These are phyloP conservation scores for Scenedesmus sp. DNA, from an alignment of 163 green algal genomes.

Conservation along the genomic window DNA sequence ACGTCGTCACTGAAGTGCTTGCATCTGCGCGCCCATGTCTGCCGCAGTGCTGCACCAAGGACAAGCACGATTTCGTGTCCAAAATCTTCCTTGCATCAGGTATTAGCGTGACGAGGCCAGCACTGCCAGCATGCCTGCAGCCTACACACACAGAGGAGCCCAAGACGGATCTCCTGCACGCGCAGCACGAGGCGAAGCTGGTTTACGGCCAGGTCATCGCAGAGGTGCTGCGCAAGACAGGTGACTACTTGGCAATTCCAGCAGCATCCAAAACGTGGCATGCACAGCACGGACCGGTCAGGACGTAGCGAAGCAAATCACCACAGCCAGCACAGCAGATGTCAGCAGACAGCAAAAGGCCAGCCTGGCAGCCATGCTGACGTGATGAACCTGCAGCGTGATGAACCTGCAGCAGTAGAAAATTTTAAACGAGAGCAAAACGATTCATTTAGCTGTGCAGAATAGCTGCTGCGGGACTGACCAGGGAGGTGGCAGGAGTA, in stretches of 20 bases:
- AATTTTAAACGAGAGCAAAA: too few relatives aligned
- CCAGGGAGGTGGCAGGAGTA: not conserved
- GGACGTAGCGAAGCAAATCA: not conserved
- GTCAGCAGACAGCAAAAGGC: not conserved
- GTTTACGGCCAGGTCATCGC: constrained; percentile 45
- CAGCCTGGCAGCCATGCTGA: not conserved
- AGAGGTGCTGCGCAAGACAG: constrained; percentile 55
- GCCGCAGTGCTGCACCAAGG: constrained; percentile 53
- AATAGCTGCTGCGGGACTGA: too few relatives aligned
- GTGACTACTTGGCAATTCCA: not conserved
- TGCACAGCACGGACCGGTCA: not conserved
- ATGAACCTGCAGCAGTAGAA: not conserved
- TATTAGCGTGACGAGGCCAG: constrained; percentile 49
- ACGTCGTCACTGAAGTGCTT: not conserved
- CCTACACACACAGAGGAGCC: constrained; percentile 38
- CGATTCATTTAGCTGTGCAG: too few relatives aligned
- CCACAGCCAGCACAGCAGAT: not conserved
- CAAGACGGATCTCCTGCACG: constrained; percentile 50
- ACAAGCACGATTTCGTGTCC: constrained; percentile 52
- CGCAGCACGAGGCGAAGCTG: constrained; percentile 47
- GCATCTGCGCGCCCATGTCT: not conserved
- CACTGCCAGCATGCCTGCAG: constrained; percentile 62
- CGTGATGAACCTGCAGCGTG: not conserved
- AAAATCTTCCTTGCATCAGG: constrained; percentile 50
- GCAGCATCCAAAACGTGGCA: not conserved